These are phyloP conservation scores for Pseudopithomyces maydicus DNA, from an alignment of 2,329 filamentous ascomycete genomes.

Conservation along the genomic window DNA sequence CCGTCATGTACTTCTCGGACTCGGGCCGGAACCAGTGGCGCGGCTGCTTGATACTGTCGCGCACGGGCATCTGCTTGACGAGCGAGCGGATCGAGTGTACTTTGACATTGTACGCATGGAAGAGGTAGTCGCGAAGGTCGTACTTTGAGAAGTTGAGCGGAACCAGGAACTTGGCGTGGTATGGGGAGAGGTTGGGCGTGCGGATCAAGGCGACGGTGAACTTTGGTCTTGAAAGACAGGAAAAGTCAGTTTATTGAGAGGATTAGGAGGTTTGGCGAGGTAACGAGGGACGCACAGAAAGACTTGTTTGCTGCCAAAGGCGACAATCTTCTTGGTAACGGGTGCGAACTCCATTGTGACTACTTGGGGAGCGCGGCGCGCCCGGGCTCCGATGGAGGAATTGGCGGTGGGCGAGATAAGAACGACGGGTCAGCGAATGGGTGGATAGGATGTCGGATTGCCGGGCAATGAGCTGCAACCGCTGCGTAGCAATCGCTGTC, in stretches of 20 bases:
- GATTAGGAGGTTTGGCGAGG: background rate
- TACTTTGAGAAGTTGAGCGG: constrained; percentile 94
- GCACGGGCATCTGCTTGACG: constrained; percentile 71
- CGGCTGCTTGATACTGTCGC: constrained; percentile 56
- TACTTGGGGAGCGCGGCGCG: background rate
- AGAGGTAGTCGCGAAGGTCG: constrained; percentile 93
- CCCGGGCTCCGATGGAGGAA: background rate
- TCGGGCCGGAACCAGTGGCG: constrained; percentile 71
- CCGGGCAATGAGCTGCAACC: background rate
- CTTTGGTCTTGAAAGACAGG: constrained; percentile 65
- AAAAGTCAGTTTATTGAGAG: constrained; percentile 11
- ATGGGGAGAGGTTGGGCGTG: constrained; percentile 72
- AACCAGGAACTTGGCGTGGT: constrained; percentile 87
- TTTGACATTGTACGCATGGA: constrained; percentile 79
- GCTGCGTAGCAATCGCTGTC: background rate
- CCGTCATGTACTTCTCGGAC: constrained; percentile 89
- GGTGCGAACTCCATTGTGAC: constrained; percentile 34
- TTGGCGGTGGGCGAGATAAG: background rate
- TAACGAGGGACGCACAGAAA: constrained; percentile 48
- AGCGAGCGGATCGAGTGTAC: constrained; percentile 74
- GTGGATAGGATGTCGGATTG: background rate
- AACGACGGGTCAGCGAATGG: background rate
- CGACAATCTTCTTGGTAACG: constrained; percentile 40
- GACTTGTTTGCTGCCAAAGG: constrained; percentile 51
- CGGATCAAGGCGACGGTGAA: constrained; percentile 81